Evolutionary conservation across 352 stramenopile genomes (phyloP).

Genomic region (Pilasporangium apinafurcum): DNA sequence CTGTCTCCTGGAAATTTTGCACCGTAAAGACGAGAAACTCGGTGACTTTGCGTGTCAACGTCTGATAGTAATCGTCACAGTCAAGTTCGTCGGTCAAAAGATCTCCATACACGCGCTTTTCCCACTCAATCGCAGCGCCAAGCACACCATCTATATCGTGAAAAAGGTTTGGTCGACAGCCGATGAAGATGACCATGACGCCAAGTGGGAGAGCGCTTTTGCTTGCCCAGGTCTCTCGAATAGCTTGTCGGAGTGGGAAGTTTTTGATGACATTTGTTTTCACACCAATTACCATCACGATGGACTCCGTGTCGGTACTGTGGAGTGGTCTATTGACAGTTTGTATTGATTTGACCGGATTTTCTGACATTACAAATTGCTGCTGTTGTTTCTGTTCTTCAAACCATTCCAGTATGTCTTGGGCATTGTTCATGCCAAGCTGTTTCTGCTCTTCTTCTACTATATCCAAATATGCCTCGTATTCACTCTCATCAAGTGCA

Average conservation of each 20-base stretch:
- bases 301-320: conserved; percentile 2
- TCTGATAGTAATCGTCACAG: conserved; percentile 42
- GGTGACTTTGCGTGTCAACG: conserved; percentile 47
- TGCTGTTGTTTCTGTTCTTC: background rate
- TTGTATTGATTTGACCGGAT: background rate
- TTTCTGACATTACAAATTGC: too few species aligned
- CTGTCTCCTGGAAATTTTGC: background rate
- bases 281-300: conserved; percentile 26
- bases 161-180: conserved; percentile 6
- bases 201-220: conserved; percentile 4
- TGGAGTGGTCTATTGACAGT: background rate
- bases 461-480: background rate
- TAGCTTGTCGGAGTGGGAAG: conserved; percentile 27
- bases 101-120: conserved; percentile 29
- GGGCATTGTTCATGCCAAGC: too few species aligned
- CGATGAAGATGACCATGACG: conserved; percentile 19
- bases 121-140: conserved; percentile 11
- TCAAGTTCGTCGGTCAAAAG: conserved; percentile 42
- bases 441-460: too few species aligned
- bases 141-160: background rate
- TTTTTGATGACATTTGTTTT: conserved; percentile 29
- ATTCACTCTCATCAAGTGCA: background rate
- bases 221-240: conserved; percentile 31
- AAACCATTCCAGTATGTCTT: too few species aligned
- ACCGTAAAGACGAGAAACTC: conserved; percentile 38